Evolutionary conservation across 441 rosid genomes (phyloP).

Genomic region (Eruca vesicaria): DNA sequence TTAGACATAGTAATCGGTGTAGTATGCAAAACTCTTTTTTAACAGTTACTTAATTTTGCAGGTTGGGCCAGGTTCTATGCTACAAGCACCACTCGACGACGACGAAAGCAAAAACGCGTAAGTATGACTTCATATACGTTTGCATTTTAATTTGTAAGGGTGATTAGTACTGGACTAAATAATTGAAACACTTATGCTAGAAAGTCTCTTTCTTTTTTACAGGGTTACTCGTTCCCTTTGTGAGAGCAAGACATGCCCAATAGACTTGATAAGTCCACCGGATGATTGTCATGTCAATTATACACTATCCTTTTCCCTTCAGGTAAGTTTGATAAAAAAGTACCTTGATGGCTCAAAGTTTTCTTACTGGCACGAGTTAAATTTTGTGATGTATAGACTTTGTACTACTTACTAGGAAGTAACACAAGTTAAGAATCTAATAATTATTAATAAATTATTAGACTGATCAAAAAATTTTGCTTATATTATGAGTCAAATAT

Average conservation of each 20-base stretch:
- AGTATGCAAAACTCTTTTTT: slow-evolving; percentile 19
- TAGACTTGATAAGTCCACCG: slow-evolving; percentile 91
- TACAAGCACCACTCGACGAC: slow-evolving; percentile 88
- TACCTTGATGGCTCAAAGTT: slow-evolving; percentile 22
- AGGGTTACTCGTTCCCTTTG: slow-evolving; percentile 87
- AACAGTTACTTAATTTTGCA: slow-evolving; percentile 36
- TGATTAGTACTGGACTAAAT: slow-evolving; percentile 5
- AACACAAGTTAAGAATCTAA: slow-evolving; percentile 4
- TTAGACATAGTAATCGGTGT: slow-evolving; percentile 1
- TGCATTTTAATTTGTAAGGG: not conserved
- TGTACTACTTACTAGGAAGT: not conserved
- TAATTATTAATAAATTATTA: not conserved
- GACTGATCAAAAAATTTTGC: slow-evolving; percentile 11
- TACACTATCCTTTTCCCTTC: slow-evolving; percentile 89
- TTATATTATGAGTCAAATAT: slow-evolving; percentile 15
- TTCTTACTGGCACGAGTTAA: not conserved
- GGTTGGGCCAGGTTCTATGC: slow-evolving; percentile 91
- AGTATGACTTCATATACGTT: slow-evolving; percentile 48
- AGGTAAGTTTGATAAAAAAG: slow-evolving; percentile 50
- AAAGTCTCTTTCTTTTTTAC: slow-evolving; percentile 22
- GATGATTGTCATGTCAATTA: slow-evolving; percentile 99
- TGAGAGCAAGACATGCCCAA: slow-evolving; percentile 79
- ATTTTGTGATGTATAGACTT: slow-evolving; percentile 9
- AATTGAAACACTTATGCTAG: not conserved
- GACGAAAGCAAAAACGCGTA: slow-evolving; percentile 80